These are phyloP conservation scores for Skeletonema potamos DNA, from an alignment of 108 stramenopile genomes.

Conservation along the genomic window DNA sequence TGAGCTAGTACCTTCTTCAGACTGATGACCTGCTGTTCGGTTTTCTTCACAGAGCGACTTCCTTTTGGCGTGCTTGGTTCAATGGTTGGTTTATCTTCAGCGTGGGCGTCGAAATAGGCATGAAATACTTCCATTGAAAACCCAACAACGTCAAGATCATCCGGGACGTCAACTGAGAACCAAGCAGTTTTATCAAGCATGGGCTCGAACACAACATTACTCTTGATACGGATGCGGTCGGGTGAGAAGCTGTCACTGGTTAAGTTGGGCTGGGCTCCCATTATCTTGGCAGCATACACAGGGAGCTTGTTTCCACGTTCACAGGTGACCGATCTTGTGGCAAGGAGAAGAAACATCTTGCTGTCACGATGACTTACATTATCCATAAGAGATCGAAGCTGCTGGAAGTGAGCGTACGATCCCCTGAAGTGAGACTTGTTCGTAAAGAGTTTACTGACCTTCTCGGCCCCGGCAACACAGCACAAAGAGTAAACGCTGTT, in stretches of 20 bases:
- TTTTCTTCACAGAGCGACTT: not conserved
- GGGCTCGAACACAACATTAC: constrained; percentile 15
- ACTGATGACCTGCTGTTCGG: not conserved
- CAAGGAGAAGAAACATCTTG: constrained; percentile 15
- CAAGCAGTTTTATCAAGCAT: not conserved
- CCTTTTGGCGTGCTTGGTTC: not conserved
- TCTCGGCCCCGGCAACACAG: not conserved
- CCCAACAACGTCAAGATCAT: not conserved
- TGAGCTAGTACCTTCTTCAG: constrained; percentile 2
- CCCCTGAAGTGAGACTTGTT: constrained; percentile 10
- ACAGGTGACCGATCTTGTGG: not conserved
- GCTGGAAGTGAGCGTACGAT: constrained; percentile 14
- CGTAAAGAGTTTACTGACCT: constrained; percentile 3
- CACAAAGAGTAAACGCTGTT: constrained; percentile 9
- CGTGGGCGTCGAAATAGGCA: not conserved
- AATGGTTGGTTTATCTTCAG: not conserved
- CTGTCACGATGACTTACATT: not conserved
- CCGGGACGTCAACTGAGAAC: constrained; percentile 5
- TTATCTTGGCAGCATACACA: constrained; percentile 10
- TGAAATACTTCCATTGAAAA: constrained; percentile 16
- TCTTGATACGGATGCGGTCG: constrained; percentile 23
- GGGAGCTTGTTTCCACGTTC: not conserved
- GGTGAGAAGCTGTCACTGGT: constrained; percentile 6
- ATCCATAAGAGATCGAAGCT: not conserved
- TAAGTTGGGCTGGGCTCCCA: constrained; percentile 15